Conservation (phyloP, 495 filamentous ascomycete species). For the Lasiosphaeria miniovina region DNA sequence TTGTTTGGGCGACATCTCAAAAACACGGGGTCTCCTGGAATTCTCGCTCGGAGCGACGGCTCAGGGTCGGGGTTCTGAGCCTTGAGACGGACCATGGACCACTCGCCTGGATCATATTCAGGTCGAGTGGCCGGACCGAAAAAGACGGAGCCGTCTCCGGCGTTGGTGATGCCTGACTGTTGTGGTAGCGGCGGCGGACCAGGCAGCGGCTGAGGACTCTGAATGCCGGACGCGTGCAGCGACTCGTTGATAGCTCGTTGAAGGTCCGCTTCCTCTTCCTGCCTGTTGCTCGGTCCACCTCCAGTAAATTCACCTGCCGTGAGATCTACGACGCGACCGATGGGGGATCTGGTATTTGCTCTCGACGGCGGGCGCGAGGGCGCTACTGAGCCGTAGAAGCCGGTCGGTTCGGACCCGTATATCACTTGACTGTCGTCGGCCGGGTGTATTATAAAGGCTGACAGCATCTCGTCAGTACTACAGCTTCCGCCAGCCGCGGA, state of each 20-base stretch:
- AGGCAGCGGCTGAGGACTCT: slow-evolving; percentile 31
- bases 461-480: slow-evolving; percentile 17
- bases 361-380: slow-evolving; percentile 70
- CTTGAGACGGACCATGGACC: slow-evolving; percentile 65
- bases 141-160: slow-evolving; percentile 31
- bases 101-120: slow-evolving; percentile 67
- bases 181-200: slow-evolving; percentile 36
- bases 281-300: slow-evolving; percentile 15
- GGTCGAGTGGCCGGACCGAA: slow-evolving; percentile 73
- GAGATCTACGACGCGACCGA: slow-evolving; percentile 41
- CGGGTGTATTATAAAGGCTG: slow-evolving; percentile 58
- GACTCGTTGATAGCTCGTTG: slow-evolving; percentile 35
- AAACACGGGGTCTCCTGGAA: slow-evolving; percentile 62
- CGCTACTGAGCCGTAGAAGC: slow-evolving; percentile 40
- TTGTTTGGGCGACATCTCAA: slow-evolving; percentile 52
- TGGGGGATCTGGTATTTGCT: slow-evolving; percentile 50
- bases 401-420: slow-evolving; percentile 36
- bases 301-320: slow-evolving; percentile 23
- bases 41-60: slow-evolving; percentile 56
- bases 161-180: slow-evolving; percentile 41
- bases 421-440: slow-evolving; percentile 44
- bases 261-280: slow-evolving; percentile 39
- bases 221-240: slow-evolving; percentile 14
- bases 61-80: slow-evolving; percentile 22
- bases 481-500: not conserved